Conservation (phyloP, 371 early-diverging fungal genomes). For the Mucor irregularis region DNA sequence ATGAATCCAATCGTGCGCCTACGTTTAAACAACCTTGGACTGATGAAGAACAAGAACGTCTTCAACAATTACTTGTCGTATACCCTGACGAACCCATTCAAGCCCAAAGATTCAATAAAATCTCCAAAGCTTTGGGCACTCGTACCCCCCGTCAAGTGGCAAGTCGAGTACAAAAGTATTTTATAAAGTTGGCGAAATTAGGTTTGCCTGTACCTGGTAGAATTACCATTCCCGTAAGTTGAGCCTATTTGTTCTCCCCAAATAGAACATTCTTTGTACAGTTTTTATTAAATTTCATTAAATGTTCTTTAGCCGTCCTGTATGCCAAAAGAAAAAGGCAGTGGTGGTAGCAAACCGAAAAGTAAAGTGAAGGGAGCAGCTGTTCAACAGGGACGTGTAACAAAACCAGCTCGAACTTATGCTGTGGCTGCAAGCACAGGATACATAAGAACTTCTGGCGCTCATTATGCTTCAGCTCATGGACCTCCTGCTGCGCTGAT, state of each 20-base stretch:
- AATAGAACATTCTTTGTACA: not conserved
- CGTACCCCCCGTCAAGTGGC: conserved; percentile 65
- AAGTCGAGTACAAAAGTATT: conserved; percentile 69
- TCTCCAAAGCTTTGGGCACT: conserved; percentile 60
- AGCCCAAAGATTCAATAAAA: conserved; percentile 65
- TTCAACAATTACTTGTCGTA: conserved; percentile 55
- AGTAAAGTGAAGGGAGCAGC: not conserved
- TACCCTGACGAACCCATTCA: conserved; percentile 68
- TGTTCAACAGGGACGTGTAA: not conserved
- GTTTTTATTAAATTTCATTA: not conserved
- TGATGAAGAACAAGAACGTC: conserved; percentile 62
- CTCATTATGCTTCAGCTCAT: conserved; percentile 50
- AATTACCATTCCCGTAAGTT: conserved; percentile 50
- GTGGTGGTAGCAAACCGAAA: conserved; percentile 2
- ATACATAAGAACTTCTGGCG: conserved; percentile 58
- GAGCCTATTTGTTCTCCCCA: too few species aligned
- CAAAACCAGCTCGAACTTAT: conserved; percentile 14
- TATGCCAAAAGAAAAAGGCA: conserved; percentile 31
- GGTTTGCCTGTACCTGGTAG: conserved; percentile 66
- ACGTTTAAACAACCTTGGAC: conserved; percentile 66
- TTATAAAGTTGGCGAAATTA: conserved; percentile 64
- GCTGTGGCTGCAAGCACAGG: conserved; percentile 33
- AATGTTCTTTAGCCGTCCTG: conserved; percentile 42
- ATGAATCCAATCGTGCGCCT: conserved; percentile 26
- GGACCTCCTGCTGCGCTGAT: conserved; percentile 63